phyloP scores from a whole-genome alignment of 2,329 filamentous ascomycete genomes.

The Berkeleyomyces rouxiae region DNA sequence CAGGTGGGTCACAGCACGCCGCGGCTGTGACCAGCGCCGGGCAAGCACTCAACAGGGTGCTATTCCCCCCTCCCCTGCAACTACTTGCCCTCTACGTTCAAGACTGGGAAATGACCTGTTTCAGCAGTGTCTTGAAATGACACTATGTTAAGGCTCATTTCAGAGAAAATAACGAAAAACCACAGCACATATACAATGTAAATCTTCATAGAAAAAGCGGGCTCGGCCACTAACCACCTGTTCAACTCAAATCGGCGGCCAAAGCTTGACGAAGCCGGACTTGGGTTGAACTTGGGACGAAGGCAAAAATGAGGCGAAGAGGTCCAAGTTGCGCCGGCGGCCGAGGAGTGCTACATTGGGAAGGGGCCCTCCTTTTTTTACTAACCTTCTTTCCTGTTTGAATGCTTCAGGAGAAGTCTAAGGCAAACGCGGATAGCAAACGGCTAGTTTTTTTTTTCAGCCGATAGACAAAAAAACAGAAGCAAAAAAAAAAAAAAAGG shows the following conservation, averaged over 20 bases:
- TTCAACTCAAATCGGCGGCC: not conserved
- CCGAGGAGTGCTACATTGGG: not conserved
- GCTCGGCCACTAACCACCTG: not conserved
- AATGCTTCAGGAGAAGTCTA: not conserved
- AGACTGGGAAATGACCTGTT: not conserved
- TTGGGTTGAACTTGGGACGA: not conserved
- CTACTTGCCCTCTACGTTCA: not conserved
- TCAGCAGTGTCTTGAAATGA: conserved; percentile 2
- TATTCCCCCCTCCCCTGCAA: not conserved
- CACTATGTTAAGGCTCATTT: not conserved
- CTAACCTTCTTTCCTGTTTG: not conserved
- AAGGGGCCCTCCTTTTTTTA: not conserved
- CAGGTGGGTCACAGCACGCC: not conserved
- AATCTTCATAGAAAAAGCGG: not conserved
- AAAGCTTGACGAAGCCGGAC: not conserved
- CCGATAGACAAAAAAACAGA: not conserved
- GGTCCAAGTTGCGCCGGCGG: not conserved
- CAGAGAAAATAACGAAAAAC: not conserved
- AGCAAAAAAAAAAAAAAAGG: too few species aligned
- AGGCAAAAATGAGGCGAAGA: not conserved
- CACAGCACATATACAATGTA: not conserved
- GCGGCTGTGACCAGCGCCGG: too few species aligned
- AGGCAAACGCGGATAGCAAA: not conserved
- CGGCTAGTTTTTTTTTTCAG: not conserved
- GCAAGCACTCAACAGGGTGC: too few species aligned